These are phyloP conservation scores for Candida odintsovae DNA, from an alignment of 805 yeast species.

Conservation along the genomic window DNA sequence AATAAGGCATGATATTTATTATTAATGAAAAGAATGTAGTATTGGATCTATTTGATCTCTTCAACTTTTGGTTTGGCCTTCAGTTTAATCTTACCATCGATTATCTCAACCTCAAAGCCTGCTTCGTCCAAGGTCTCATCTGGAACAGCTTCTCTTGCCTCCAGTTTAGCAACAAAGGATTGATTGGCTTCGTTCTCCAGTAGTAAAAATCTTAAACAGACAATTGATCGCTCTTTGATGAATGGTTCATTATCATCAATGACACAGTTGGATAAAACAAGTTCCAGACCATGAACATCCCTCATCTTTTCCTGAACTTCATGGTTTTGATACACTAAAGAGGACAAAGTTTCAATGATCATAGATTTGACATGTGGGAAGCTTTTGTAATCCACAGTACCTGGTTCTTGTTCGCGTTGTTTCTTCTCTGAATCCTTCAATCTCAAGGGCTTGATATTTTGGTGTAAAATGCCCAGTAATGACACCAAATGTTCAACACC, in stretches of 20 bases:
- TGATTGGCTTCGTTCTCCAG: constrained; percentile 67
- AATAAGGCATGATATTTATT: neutral
- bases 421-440: constrained; percentile 19
- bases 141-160: constrained; percentile 63
- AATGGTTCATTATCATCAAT: constrained; percentile 88
- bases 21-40: neutral
- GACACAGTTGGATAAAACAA: constrained; percentile 73
- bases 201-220: constrained; percentile 68
- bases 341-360: constrained; percentile 60
- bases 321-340: constrained; percentile 44
- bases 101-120: constrained; percentile 72
- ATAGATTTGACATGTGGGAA: constrained; percentile 67
- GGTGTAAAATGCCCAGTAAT: constrained; percentile 27
- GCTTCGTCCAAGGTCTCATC: constrained; percentile 57
- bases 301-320: constrained; percentile 65
- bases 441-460: constrained; percentile 27
- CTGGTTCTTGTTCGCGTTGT: constrained; percentile 5
- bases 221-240: constrained; percentile 75
- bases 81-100: constrained; percentile 62
- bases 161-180: constrained; percentile 65
- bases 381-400: constrained; percentile 23
- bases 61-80: constrained; percentile 27
- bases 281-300: constrained; percentile 58
- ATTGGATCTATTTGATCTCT: neutral
- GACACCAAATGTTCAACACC: constrained; percentile 29